Conservation (phyloP, 139 green algal genomes). For the Coelastrella sp. region DNA sequence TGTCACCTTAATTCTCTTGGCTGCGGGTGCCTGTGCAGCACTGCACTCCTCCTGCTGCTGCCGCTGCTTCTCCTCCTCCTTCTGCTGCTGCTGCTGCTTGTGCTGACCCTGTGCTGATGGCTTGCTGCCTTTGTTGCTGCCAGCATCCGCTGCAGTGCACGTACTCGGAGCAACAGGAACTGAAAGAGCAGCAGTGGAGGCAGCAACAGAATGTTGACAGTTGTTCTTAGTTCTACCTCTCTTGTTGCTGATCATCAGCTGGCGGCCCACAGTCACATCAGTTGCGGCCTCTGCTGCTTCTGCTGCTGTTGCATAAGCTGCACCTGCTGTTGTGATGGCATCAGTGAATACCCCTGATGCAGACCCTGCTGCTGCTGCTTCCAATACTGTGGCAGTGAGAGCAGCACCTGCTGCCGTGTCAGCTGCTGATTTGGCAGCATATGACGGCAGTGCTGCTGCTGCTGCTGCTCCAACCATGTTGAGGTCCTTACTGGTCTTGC, state of each 20-base stretch:
- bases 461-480: no score
- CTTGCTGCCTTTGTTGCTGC: background rate
- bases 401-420: background rate
- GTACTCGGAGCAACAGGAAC: background rate
- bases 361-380: background rate
- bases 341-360: background rate
- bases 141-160: background rate
- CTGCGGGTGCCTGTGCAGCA: no score
- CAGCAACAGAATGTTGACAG: background rate
- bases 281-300: background rate
- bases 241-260: background rate
- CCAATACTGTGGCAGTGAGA: background rate
- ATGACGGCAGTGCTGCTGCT: background rate
- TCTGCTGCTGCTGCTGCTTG: background rate
- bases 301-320: background rate
- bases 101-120: background rate
- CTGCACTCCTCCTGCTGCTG: background rate
- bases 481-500: no score
- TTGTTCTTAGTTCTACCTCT: background rate
- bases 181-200: background rate
- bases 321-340: background rate
- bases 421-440: background rate
- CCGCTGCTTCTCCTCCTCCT: background rate
- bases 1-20: no score
- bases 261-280: background rate